These are phyloP conservation scores for Ramichloridium luteum DNA, from an alignment of 2,329 filamentous ascomycete genomes.

Conservation along the genomic window DNA sequence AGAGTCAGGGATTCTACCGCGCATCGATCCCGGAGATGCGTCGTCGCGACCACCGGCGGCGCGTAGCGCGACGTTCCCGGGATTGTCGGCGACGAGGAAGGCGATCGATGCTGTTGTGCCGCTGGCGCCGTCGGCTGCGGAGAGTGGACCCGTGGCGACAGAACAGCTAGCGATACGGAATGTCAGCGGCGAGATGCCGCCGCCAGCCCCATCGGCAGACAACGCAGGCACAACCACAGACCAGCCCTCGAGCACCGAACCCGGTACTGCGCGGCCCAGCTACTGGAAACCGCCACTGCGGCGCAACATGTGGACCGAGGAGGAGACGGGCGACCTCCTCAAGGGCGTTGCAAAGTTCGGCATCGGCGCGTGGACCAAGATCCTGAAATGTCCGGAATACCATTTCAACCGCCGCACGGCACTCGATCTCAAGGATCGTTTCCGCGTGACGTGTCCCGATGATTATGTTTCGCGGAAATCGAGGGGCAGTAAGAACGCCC, in stretches of 20 bases:
- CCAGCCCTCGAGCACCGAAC: conserved; percentile 25
- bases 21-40: too few species aligned
- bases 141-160: too few species aligned
- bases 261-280: too few species aligned
- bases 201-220: background rate
- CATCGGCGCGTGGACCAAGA: conserved; percentile 53
- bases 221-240: conserved; percentile 22
- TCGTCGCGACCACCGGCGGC: too few species aligned
- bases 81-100: too few species aligned
- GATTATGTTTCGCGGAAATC: conserved; percentile 9
- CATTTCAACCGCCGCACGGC: conserved; percentile 47
- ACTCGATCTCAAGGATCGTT: conserved; percentile 51
- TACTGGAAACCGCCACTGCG: conserved; percentile 15
- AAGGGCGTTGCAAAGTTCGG: conserved; percentile 49
- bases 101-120: too few species aligned
- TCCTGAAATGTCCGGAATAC: conserved; percentile 44
- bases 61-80: too few species aligned
- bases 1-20: conserved; percentile 47
- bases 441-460: conserved; percentile 21
- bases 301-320: conserved; percentile 47
- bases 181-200: too few species aligned
- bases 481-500: background rate
- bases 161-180: conserved; percentile 12
- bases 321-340: conserved; percentile 47
- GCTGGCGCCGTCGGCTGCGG: too few species aligned